Base-by-base conservation (phyloP, 1,284 basidiomycete genomes). In the Peniophora sp. region DNA sequence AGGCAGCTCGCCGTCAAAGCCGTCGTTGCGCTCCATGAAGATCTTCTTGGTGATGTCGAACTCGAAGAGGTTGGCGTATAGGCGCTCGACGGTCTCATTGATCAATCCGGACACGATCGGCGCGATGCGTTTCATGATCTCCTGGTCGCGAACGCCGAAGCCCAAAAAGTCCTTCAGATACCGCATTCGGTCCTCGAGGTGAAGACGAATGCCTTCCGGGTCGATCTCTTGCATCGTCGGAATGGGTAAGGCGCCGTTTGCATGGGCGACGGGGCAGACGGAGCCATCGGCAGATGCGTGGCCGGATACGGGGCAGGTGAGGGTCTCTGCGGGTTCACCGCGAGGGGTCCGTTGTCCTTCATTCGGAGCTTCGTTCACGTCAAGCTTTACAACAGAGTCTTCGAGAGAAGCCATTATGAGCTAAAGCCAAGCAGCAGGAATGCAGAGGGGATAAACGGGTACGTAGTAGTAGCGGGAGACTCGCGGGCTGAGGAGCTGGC, bases 41-140 rank as follows among this genome's bases (percentile, higher is more conserved):
- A 45, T 66, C 58, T 73, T 68, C 54, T 73, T 69, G 15, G 74
- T 77, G 51, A 76, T 71, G 50, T 71, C 70, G 56, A 74, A 76
- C 52, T 70, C 68, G 47, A 76, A 66, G 6, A 76, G 63, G 55
- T 75, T 77, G 35, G 66, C 64, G 54, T 77, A 76, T 48, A 76
- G 66, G 8, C 63, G 60, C 54, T 77, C 73, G 37, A 77, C 71
- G 24, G 75, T 61, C 15, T 58, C 50, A 0, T 73, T 71, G 17
- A 75, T 71, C 23, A 72, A 61, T 0, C 68, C 70, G 22, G 69
- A 67, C 12, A 77, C 64, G n/a, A 67, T 54, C 1, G 69, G 67
- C 20, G 64, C 64, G 2, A 73, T 66, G 39, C 71, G 66, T 43
- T 67, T 68, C 27, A 76, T 64, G 32, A 68, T 62, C 3, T 68